Percentiles rank a stretch among this genome's conserved stretches.
Conservation (phyloP, 345 rosid genomes). For the Moricandia moricandioides region DNA sequence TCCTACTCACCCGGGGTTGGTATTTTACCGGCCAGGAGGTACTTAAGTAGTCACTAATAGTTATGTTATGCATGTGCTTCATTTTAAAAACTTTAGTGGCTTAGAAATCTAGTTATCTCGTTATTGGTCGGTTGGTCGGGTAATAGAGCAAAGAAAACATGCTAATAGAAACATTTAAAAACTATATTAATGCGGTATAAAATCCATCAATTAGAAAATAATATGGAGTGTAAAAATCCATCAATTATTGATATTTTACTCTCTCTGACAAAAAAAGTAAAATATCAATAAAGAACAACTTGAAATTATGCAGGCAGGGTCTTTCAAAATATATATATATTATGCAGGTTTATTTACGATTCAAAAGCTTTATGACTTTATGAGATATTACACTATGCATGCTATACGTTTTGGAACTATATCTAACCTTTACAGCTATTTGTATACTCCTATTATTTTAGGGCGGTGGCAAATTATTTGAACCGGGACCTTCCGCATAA, state of each 20-base stretch:
- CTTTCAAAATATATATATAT: too few species aligned
- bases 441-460: constrained; percentile 3
- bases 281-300: background rate
- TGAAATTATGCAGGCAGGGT: background rate
- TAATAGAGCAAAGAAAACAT: background rate
- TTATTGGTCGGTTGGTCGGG: background rate
- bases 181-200: too few species aligned
- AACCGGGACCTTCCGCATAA: constrained; percentile 44
- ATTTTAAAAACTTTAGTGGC: background rate
- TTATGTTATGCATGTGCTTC: background rate
- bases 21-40: constrained; percentile 53
- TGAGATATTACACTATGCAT: background rate
- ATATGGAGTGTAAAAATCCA: background rate
- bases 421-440: background rate
- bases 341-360: background rate
- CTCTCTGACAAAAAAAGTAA: background rate
- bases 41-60: background rate
- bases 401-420: background rate
- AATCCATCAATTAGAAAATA: too few species aligned
- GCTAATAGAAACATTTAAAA: background rate
- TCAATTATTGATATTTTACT: too few species aligned
- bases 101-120: background rate
- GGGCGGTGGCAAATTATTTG: constrained; percentile 52
- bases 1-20: constrained; percentile 46
- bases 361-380: background rate